Evolutionary conservation across 225 moss, liverwort and hornwort species (phyloP), one percentile per base, ranked within the genome.

Genomic region (Marchantia paleacea): DNA sequence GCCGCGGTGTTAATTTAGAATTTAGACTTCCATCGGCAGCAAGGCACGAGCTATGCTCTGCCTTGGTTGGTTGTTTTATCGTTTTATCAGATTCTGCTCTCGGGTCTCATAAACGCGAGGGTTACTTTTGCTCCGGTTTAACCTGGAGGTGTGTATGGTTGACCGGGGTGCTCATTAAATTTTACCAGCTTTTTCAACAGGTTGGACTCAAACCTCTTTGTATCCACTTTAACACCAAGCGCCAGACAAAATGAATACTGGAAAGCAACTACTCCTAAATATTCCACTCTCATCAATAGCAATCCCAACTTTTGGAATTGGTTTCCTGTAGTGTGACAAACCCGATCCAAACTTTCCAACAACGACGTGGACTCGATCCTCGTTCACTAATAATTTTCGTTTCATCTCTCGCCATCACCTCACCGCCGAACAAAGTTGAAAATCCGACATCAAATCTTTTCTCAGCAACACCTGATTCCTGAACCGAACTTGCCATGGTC

Each of bases 261-360:
- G 30, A 39, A 39, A 68, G 14, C 31, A 30, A 12, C 31, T 19
- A 25, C 66, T 15, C 15, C 66, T 69, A 12, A 68, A 69, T 47
- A 69, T 47, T 69, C 69, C 69, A 47, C 0, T 18, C 69, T 8
- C 18, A 18, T 64, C 28, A 12, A 66, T 29, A 29, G 5, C 16
- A 15, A 19, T 47, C 20, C 10, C 39, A 69, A 69, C 39, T 69
- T 69, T 69, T 48, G 31, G 19, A 69, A 47, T 18, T 69, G 69
- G 66, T 69, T 69, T 69, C 39, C 69, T 69, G 3, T 19, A 19
- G 69, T 18, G 69, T 69, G 69, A 69, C 69, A 69, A 69, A 16
- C 30, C 67, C 67, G 10, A 67, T 67, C 30, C 67, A 30, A 67
- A 67, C 30, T 67, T 26, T 7, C 29, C 29, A 16, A 30, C 12